These are phyloP conservation scores for Calycina herbarum DNA, from an alignment of 2,329 filamentous ascomycete species.

Conservation along the genomic window DNA sequence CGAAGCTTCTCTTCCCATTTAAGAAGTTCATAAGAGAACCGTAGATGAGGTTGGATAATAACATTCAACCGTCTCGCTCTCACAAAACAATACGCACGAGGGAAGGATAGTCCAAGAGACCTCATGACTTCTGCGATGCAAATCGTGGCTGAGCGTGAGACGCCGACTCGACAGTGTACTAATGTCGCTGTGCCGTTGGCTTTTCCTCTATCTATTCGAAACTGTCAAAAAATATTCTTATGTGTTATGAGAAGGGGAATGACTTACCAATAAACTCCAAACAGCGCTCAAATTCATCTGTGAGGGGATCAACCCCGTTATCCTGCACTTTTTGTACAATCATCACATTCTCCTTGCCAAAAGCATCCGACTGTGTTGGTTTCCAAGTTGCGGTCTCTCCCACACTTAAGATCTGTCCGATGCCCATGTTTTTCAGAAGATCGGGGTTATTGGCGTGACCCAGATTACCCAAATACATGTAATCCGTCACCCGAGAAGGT, in stretches of 20 bases:
- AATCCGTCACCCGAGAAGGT: slow-evolving; percentile 83
- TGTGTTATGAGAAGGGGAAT: slow-evolving; percentile 5
- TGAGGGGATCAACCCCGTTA: slow-evolving; percentile 92
- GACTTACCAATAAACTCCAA: slow-evolving; percentile 86
- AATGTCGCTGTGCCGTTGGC: slow-evolving; percentile 78
- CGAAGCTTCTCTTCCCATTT: slow-evolving; percentile 87
- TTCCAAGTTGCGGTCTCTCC: slow-evolving; percentile 86
- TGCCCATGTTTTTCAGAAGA: slow-evolving; percentile 75
- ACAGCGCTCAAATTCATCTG: slow-evolving; percentile 80
- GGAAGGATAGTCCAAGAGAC: slow-evolving; percentile 75
- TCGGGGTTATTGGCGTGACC: slow-evolving; percentile 92
- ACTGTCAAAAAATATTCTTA: slow-evolving; percentile 19
- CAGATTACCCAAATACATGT: slow-evolving; percentile 95
- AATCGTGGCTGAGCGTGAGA: slow-evolving; percentile 93
- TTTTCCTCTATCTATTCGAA: slow-evolving; percentile 69
- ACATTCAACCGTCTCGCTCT: slow-evolving; percentile 90
- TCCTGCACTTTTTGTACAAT: slow-evolving; percentile 87
- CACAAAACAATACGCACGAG: slow-evolving; percentile 94
- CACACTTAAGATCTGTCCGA: slow-evolving; percentile 85
- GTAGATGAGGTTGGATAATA: slow-evolving; percentile 94
- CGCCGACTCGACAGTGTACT: slow-evolving; percentile 94
- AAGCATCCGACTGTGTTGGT: slow-evolving; percentile 66
- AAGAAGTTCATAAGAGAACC: slow-evolving; percentile 91
- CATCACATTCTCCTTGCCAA: slow-evolving; percentile 77
- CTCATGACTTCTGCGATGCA: slow-evolving; percentile 99